phyloP scores from a whole-genome alignment of 306 rosid genomes.

The Begonia loranthoides region DNA sequence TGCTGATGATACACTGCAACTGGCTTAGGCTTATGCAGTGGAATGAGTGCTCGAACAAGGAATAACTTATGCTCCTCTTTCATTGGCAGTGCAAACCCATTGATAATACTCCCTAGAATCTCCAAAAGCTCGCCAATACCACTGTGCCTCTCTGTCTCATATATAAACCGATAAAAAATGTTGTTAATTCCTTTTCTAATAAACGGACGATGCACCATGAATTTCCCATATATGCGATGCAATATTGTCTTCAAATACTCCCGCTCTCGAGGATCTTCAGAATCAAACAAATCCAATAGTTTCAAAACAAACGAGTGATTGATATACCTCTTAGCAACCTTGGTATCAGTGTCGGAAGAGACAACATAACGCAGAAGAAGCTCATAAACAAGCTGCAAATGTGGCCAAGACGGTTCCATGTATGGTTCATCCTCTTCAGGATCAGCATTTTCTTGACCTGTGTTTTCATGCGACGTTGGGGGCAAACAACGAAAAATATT shows the following conservation, averaged over 20 bases:
- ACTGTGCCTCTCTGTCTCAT: constrained; percentile 75
- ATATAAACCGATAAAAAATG: constrained; percentile 79
- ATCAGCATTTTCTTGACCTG: constrained; percentile 64
- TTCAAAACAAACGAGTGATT: constrained; percentile 89
- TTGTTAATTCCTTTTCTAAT: constrained; percentile 89
- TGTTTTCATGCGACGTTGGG: constrained; percentile 72
- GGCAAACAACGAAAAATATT: constrained; percentile 86
- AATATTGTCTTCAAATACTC: constrained; percentile 93
- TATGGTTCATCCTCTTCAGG: constrained; percentile 86
- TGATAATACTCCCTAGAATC: constrained; percentile 92
- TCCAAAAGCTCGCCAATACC: constrained; percentile 94
- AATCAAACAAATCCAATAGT: constrained; percentile 71
- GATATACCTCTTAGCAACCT: constrained; percentile 77
- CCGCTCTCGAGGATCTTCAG: constrained; percentile 89
- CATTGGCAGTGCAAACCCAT: constrained; percentile 97
- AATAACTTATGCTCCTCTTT: constrained; percentile 97
- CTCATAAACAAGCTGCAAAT: constrained; percentile 87
- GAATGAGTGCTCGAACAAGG: constrained; percentile 84
- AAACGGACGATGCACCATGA: constrained; percentile 98
- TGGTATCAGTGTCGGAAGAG: constrained; percentile 85
- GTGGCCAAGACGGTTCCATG: constrained; percentile 85
- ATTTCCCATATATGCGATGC: constrained; percentile 88
- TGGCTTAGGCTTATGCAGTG: constrained; percentile 80
- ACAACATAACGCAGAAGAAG: constrained; percentile 79
- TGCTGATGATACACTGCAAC: constrained; percentile 68